Evolutionary conservation across 75 land plant genomes (phyloP).

Genomic region (Azolla pinnata): DNA sequence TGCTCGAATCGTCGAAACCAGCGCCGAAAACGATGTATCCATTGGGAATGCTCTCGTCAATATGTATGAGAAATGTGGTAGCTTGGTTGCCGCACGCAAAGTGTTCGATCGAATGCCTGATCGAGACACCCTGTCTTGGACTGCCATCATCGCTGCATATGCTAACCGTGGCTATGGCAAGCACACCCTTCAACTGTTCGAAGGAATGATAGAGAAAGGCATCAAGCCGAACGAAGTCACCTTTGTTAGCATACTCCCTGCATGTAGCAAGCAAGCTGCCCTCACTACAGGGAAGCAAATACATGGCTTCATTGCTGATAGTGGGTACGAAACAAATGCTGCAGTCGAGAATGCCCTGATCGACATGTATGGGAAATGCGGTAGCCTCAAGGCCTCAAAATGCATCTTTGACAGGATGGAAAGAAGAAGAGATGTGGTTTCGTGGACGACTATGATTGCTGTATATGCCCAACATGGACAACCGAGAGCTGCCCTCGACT

Average conservation of each 20-base stretch:
- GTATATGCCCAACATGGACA: conserved; percentile 31
- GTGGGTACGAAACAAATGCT: conserved; percentile 10
- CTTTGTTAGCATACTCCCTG: conserved; percentile 19
- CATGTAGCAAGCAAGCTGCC: conserved; percentile 18
- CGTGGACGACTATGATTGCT: conserved; percentile 37
- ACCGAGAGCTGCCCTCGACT: conserved; percentile 11
- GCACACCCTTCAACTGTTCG: conserved; percentile 15
- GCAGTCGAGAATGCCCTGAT: conserved; percentile 19
- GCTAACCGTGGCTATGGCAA: conserved; percentile 8
- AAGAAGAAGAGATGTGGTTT: conserved; percentile 8
- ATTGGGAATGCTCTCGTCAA: conserved; percentile 26
- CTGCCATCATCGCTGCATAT: conserved; percentile 30
- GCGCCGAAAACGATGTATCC: too few relatives aligned
- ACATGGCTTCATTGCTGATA: conserved; percentile 15
- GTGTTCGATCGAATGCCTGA: conserved; percentile 16
- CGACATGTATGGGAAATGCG: too few relatives aligned
- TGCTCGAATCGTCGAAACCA: too few relatives aligned
- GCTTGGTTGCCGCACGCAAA: conserved; percentile 7
- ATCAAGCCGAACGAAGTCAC: conserved; percentile 22
- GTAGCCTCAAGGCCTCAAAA: conserved; percentile 9
- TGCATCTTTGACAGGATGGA: conserved; percentile 21
- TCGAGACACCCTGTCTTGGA: conserved; percentile 20
- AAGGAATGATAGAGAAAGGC: conserved; percentile 12
- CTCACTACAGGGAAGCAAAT: conserved; percentile 21
- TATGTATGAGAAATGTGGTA: conserved; percentile 21